Percentiles rank a stretch among this genome's conserved stretches.
Conservation (phyloP, 352 stramenopile genomes). For the Phytophthora boehmeriae region DNA sequence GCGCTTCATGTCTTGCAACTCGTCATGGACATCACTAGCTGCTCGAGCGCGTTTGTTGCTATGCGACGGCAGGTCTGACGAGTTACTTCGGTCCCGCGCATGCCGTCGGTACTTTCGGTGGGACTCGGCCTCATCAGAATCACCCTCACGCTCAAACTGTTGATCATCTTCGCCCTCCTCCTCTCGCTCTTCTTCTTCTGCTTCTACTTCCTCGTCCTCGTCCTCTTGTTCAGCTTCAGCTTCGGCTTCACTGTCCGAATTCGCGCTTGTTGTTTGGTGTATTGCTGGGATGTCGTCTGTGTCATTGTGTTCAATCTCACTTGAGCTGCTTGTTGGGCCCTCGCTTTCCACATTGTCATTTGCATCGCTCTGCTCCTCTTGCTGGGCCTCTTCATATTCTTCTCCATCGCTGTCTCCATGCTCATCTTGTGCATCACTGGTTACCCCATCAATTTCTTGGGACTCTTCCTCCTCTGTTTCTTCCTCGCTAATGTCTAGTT, state of each 20-base stretch:
- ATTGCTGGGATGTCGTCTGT: constrained; percentile 10
- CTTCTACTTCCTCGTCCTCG: too few species aligned
- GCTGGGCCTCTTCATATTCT: neutral
- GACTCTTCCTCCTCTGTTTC: constrained; percentile 16
- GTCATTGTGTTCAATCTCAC: constrained; percentile 14
- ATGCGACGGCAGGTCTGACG: neutral
- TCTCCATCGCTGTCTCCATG: neutral
- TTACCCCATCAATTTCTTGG: neutral
- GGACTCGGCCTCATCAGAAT: neutral
- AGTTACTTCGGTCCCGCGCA: constrained; percentile 21
- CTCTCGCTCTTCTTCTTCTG: constrained; percentile 17
- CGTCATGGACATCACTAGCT: neutral
- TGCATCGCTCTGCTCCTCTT: neutral
- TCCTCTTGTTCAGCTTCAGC: too few species aligned
- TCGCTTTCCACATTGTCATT: constrained; percentile 5
- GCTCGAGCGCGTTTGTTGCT: constrained; percentile 15
- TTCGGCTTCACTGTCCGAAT: constrained; percentile 8
- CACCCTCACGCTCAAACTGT: constrained; percentile 2
- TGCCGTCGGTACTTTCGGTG: neutral
- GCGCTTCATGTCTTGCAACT: constrained; percentile 23
- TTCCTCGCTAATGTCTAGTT: constrained; percentile 14
- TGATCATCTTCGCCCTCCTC: constrained; percentile 3
- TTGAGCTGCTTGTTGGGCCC: constrained; percentile 17
- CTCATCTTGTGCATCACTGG: neutral
- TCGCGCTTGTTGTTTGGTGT: constrained; percentile 3